Conservation (phyloP, 2,329 filamentous ascomycete species). For the Exophiala spinifera region DNA sequence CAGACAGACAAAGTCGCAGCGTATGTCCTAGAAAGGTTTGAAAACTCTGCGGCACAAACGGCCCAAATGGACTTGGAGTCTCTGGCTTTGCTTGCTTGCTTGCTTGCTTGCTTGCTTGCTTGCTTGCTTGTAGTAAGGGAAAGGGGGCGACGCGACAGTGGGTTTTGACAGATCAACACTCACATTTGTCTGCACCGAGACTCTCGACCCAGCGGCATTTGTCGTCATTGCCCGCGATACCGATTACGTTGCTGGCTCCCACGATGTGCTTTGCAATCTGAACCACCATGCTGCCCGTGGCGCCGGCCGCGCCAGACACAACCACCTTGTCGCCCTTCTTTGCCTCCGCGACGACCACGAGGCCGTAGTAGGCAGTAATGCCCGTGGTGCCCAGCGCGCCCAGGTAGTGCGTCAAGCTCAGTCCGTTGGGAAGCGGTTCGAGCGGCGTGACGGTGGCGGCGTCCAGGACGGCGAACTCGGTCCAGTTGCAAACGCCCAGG, state of each 20-base stretch:
- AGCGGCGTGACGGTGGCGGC: background rate
- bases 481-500: constrained; percentile 36
- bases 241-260: constrained; percentile 59
- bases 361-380: constrained; percentile 73
- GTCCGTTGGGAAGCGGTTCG: constrained; percentile 7
- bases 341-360: constrained; percentile 64
- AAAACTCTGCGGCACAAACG: no score
- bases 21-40: no score
- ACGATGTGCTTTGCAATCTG: constrained; percentile 50
- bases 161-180: no score
- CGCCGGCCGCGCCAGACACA: constrained; percentile 73
- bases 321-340: constrained; percentile 71
- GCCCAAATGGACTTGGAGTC: no score
- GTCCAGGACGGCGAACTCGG: constrained; percentile 40
- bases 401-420: constrained; percentile 42
- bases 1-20: no score
- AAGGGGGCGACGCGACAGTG: no score
- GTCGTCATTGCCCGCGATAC: constrained; percentile 63
- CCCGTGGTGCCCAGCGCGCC: constrained; percentile 47
- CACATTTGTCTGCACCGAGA: constrained; percentile 57
- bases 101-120: no score
- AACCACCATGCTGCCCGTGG: constrained; percentile 71
- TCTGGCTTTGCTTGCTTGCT: no score
- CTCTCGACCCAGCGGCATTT: constrained; percentile 67
- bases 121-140: no score